Evolutionary conservation across 169 alveolate genomes (phyloP).

Genomic region (Plasmodium inui): DNA sequence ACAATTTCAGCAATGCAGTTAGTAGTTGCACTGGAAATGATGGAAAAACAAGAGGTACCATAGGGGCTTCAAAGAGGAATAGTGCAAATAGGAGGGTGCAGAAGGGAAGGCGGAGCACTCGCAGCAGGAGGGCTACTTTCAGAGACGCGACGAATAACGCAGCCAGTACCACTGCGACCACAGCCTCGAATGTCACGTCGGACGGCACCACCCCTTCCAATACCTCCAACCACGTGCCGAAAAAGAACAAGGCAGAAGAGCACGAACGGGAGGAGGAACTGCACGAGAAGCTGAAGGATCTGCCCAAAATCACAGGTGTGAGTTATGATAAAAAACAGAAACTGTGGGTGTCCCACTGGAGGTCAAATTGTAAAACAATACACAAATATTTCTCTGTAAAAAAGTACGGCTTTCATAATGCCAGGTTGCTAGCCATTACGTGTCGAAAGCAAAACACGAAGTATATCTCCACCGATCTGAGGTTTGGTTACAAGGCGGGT

Average conservation of each 20-base stretch:
- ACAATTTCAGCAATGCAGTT: not conserved
- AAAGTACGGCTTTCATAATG: constrained; percentile 86
- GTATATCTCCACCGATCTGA: not conserved
- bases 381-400: constrained; percentile 85
- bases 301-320: constrained; percentile 87
- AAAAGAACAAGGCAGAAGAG: not conserved
- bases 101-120: not conserved
- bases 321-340: constrained; percentile 86
- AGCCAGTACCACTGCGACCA: not conserved
- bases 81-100: not conserved
- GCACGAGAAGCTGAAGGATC: constrained; percentile 78
- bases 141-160: no score
- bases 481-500: not conserved
- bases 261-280: constrained; percentile 78
- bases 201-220: not conserved
- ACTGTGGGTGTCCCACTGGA: constrained; percentile 87
- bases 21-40: not conserved
- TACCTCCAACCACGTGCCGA: not conserved
- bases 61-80: not conserved
- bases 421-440: constrained; percentile 82
- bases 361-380: constrained; percentile 83
- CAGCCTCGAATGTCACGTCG: not conserved
- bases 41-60: not conserved
- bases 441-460: constrained; percentile 77
- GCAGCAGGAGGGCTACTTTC: not conserved